A percentile compares a stretch with the other conserved stretches of the same genome.
phyloP scores from a whole-genome alignment of 2,329 filamentous ascomycete species.

The Dothistroma septosporum region DNA sequence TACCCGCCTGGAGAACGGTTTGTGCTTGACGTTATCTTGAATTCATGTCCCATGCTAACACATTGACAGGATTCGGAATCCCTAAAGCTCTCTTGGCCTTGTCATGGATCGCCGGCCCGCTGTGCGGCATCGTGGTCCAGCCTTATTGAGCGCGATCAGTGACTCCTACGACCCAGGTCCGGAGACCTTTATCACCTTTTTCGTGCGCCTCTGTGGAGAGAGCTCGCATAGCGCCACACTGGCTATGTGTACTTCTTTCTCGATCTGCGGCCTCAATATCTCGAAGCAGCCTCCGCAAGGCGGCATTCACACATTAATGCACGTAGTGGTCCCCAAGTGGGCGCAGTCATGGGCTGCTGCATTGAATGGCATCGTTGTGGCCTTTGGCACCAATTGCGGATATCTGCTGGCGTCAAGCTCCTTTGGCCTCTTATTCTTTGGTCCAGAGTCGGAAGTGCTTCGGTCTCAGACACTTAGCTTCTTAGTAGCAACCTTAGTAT shows the following conservation, averaged over 20 bases:
- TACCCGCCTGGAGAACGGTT: neutral
- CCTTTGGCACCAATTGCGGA: neutral
- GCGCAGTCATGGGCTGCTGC: neutral
- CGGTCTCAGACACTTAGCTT: neutral
- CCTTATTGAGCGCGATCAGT: neutral
- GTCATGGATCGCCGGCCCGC: neutral
- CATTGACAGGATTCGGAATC: neutral
- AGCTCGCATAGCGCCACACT: neutral
- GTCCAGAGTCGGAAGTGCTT: neutral
- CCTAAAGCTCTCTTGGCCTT: neutral
- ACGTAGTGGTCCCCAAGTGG: neutral
- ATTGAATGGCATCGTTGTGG: neutral
- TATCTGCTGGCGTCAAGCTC: neutral
- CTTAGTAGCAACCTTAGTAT: neutral
- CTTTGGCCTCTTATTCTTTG: neutral
- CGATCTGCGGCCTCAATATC: constrained; percentile 1
- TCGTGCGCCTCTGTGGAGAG: neutral
- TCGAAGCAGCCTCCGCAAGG: constrained; percentile 5
- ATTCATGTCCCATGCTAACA: too few relatives aligned
- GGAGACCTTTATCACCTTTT: constrained; percentile 1
- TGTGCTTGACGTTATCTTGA: neutral
- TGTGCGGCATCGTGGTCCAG: neutral
- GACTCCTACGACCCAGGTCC: neutral
- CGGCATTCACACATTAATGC: neutral
- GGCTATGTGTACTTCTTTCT: neutral